Evolutionary conservation across 2,329 filamentous ascomycete genomes (phyloP).

Genomic region (Aspergillus fumigatus): DNA sequence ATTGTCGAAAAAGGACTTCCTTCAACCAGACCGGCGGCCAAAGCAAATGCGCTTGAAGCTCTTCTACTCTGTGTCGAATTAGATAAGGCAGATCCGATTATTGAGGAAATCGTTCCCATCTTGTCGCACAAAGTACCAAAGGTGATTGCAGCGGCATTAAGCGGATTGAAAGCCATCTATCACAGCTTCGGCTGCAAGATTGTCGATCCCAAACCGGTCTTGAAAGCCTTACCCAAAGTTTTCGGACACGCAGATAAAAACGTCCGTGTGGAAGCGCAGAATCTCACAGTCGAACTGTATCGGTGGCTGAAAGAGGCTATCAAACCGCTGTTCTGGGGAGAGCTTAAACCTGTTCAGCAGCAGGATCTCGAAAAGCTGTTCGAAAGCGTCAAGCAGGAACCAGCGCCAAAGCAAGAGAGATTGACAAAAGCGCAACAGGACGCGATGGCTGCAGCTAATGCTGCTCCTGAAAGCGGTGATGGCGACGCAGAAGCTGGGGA

Average conservation of each 20-base stretch:
- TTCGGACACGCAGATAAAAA: slow-evolving; percentile 99
- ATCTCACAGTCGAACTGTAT: slow-evolving; percentile 88
- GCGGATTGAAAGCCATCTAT: slow-evolving; percentile 75
- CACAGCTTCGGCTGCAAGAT: slow-evolving; percentile 94
- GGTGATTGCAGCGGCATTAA: slow-evolving; percentile 70
- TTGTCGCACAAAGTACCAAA: slow-evolving; percentile 89
- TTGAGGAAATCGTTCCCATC: slow-evolving; percentile 83
- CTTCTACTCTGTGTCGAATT: slow-evolving; percentile 85
- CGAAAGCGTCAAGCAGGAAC: slow-evolving; percentile 85
- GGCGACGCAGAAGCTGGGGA: slow-evolving; percentile 56
- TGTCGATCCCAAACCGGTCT: slow-evolving; percentile 84
- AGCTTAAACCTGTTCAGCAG: slow-evolving; percentile 93
- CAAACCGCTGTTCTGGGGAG: slow-evolving; percentile 96
- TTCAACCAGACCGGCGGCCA: slow-evolving; percentile 82
- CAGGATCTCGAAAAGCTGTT: slow-evolving; percentile 90
- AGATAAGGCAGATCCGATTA: slow-evolving; percentile 75
- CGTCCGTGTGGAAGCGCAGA: slow-evolving; percentile 88
- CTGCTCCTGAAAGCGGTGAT: slow-evolving; percentile 53
- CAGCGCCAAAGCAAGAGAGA: slow-evolving; percentile 82
- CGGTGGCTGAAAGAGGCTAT: slow-evolving; percentile 96
- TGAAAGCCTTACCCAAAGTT: slow-evolving; percentile 82
- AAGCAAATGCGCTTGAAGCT: slow-evolving; percentile 80
- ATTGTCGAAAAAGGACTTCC: slow-evolving; percentile 89
- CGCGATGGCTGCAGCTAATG: slow-evolving; percentile 66
- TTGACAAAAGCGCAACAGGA: slow-evolving; percentile 86